Percentiles rank a stretch among this genome's conserved stretches.
phyloP scores from a whole-genome alignment of 495 filamentous ascomycete genomes.

The Mycothermus thermophilus region DNA sequence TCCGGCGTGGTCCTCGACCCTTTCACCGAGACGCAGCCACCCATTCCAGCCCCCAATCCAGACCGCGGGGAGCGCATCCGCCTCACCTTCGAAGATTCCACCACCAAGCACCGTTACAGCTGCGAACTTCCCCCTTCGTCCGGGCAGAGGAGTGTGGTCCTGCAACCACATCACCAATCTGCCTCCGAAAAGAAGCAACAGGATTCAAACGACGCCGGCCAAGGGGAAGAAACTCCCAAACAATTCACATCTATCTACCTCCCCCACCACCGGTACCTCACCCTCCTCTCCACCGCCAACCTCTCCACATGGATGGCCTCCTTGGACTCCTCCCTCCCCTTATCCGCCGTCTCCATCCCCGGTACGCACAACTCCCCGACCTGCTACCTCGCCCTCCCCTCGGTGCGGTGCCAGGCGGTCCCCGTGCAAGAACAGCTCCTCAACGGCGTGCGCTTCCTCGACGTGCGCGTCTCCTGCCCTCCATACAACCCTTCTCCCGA shows the following conservation, averaged over 20 bases:
- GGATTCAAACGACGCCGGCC: no score
- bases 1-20: neutral
- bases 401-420: constrained; percentile 86
- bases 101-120: constrained; percentile 22
- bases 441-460: constrained; percentile 90
- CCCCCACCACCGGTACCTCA: constrained; percentile 47
- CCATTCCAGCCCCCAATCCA: constrained; percentile 23
- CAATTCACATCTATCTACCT: constrained; percentile 65
- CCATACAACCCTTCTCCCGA: neutral
- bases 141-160: constrained; percentile 22
- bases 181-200: neutral
- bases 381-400: constrained; percentile 67
- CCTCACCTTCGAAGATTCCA: constrained; percentile 31
- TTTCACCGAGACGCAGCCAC: neutral
- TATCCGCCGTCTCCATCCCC: constrained; percentile 78
- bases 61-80: constrained; percentile 24
- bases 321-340: constrained; percentile 49
- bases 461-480: constrained; percentile 54
- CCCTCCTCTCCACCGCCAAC: constrained; percentile 59
- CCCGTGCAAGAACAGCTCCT: constrained; percentile 59
- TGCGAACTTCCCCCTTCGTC: constrained; percentile 25
- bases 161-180: constrained; percentile 10
- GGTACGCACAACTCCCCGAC: constrained; percentile 94
- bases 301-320: constrained; percentile 70
- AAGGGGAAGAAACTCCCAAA: constrained; percentile 7